Conservation (phyloP, 495 filamentous ascomycete species). For the Tuber magnatum region DNA sequence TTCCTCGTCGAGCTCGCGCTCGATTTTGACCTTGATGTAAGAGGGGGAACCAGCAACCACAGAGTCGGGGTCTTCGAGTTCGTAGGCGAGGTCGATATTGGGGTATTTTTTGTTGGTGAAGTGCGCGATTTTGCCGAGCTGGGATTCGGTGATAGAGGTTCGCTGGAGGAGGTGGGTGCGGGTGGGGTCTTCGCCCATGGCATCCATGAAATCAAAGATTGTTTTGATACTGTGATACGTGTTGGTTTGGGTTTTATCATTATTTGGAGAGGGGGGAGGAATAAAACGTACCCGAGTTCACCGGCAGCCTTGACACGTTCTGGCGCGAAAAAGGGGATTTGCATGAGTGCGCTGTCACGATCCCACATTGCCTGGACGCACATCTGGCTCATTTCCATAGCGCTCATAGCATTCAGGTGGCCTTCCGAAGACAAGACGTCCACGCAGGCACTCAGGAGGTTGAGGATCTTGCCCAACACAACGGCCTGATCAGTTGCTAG, state of each 20-base stretch:
- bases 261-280: neutral
- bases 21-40: conserved; percentile 77
- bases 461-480: conserved; percentile 76
- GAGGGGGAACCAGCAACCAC: conserved; percentile 73
- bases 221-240: conserved; percentile 61
- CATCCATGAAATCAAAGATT: conserved; percentile 96
- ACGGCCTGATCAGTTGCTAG: conserved; percentile 94
- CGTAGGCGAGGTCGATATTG: conserved; percentile 80
- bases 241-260: conserved; percentile 42
- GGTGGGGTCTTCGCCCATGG: conserved; percentile 81
- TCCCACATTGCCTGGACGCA: conserved; percentile 99
- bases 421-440: conserved; percentile 95
- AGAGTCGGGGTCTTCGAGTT: conserved; percentile 71
- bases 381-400: conserved; percentile 99
- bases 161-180: conserved; percentile 67
- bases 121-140: conserved; percentile 76
- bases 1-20: conserved; percentile 65
- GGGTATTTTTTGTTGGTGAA: conserved; percentile 98
- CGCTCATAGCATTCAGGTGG: conserved; percentile 91
- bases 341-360: conserved; percentile 89
- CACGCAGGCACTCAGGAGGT: conserved; percentile 81
- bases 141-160: conserved; percentile 69
- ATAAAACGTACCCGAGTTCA: conserved; percentile 59
- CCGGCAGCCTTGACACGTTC: conserved; percentile 77
- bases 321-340: conserved; percentile 89